Evolutionary conservation across 352 stramenopile genomes (phyloP), one percentile per base, ranked within the genome.

Genomic region (Phytopythium litorale): DNA sequence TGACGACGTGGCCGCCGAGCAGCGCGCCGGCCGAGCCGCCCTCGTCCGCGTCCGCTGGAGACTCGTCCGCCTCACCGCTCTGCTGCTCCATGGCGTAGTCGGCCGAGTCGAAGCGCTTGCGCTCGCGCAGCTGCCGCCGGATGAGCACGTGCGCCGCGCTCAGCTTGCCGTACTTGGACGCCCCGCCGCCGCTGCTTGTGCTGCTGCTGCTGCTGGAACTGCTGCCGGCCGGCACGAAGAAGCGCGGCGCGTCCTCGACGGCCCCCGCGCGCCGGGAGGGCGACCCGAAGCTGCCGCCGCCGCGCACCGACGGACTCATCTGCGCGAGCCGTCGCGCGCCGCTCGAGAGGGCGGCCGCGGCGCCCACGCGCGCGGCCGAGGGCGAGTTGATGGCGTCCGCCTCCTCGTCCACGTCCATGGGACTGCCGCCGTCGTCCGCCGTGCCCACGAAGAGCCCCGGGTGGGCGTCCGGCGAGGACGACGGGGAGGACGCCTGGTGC

Each of bases 81-180:
- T 85, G 75, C 51, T 73, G 71, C 53, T 88, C 76, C 80, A 91
- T 88, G 4, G 72, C 67, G 62, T 94, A 90, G 64, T 92, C 86
- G 0, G 84, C 84, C 33, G 86, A 94, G 61, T 93, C 84, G 32
- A 94, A 93, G 6, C 82, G 81, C 50, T 94, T 92, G 16, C 86
- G 78, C 58, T 94, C 86, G 58, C 88, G 86, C 16, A 94, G 59
- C 50, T 92, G 87, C 12, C 84, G 85, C 25, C 84, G 86, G 53
- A 94, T 80, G 16, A 94, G 64, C n/a, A 94, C 73, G 42, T 94
- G 85, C 1, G 73, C 78, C 0, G 82, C 82, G 23, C 73, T 82
- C 11, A 91, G 66, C 56, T 88, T 88, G 1, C 80, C 76, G 57
- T 89, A 91, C 37, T 87, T 79, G 28, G 78, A 77, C 2, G 38